Evolutionary conservation across 2,329 filamentous ascomycete species (phyloP).

Genomic region (Rhynchosporium agropyri): DNA sequence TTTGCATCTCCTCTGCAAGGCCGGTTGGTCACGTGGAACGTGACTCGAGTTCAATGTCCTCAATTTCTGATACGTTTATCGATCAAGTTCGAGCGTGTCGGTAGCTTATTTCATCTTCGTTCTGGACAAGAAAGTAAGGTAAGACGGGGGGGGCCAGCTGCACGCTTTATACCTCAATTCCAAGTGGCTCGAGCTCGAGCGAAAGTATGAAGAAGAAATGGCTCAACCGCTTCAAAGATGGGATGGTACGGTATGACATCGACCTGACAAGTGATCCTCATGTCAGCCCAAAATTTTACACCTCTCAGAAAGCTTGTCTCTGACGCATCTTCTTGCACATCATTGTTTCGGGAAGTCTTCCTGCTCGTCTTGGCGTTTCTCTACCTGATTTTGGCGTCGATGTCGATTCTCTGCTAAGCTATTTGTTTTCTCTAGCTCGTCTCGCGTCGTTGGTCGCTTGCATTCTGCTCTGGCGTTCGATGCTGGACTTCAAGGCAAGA

Average conservation of each 20-base stretch:
- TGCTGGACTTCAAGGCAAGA: neutral
- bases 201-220: slow-evolving; percentile 1
- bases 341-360: neutral
- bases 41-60: neutral
- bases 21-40: neutral
- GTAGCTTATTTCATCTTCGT: too few relatives aligned
- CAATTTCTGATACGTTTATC: too few relatives aligned
- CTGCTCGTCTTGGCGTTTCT: neutral
- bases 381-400: neutral
- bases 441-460: neutral
- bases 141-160: too few relatives aligned
- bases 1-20: neutral
- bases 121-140: too few relatives aligned
- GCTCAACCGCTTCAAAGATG: slow-evolving; percentile 7
- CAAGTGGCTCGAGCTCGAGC: neutral
- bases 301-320: neutral
- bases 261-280: neutral
- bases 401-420: neutral
- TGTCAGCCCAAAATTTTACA: neutral
- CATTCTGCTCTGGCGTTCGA: too few relatives aligned
- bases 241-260: slow-evolving; percentile 6
- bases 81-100: too few relatives aligned
- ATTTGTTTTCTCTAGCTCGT: too few relatives aligned
- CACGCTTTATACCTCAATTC: neutral
- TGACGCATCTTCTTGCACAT: neutral